Percentiles rank a stretch among this genome's conserved stretches.
These are phyloP conservation scores for Didymosphaeria variabile DNA, from an alignment of 2,329 filamentous ascomycete genomes.

Conservation along the genomic window DNA sequence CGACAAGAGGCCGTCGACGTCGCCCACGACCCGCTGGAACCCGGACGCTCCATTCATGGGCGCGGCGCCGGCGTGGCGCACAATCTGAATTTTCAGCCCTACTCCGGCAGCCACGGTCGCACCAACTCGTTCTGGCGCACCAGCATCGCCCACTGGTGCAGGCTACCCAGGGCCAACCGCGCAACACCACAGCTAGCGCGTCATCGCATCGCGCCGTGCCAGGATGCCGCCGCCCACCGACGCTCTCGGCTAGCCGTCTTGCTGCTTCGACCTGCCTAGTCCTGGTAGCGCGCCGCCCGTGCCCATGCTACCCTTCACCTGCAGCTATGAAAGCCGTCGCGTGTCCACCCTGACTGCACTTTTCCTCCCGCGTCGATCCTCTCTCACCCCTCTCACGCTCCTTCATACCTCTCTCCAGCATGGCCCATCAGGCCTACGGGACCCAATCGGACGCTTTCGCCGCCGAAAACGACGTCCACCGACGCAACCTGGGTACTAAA, in stretches of 20 bases:
- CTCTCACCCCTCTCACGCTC: conserved; percentile 6
- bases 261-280: conserved; percentile 27
- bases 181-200: background rate
- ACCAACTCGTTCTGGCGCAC: background rate
- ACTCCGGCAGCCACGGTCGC: background rate
- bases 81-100: conserved; percentile 12
- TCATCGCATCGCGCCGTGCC: conserved; percentile 17
- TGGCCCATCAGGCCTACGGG: conserved; percentile 33
- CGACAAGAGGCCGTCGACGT: conserved; percentile 8
- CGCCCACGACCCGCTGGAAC: background rate
- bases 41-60: background rate
- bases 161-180: background rate
- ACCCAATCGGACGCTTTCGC: conserved; percentile 47
- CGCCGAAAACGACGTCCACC: conserved; percentile 42
- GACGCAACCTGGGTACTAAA: conserved; percentile 32
- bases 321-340: conserved; percentile 40
- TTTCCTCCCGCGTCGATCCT: conserved; percentile 7
- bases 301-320: conserved; percentile 35
- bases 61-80: conserved; percentile 4
- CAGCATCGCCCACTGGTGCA: background rate
- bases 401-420: conserved; percentile 26
- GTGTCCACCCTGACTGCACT: conserved; percentile 24
- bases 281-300: conserved; percentile 32
- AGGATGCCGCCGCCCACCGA: conserved; percentile 27
- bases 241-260: conserved; percentile 19